phyloP scores from a whole-genome alignment of 805 yeast species.

The Candida railenensis region DNA sequence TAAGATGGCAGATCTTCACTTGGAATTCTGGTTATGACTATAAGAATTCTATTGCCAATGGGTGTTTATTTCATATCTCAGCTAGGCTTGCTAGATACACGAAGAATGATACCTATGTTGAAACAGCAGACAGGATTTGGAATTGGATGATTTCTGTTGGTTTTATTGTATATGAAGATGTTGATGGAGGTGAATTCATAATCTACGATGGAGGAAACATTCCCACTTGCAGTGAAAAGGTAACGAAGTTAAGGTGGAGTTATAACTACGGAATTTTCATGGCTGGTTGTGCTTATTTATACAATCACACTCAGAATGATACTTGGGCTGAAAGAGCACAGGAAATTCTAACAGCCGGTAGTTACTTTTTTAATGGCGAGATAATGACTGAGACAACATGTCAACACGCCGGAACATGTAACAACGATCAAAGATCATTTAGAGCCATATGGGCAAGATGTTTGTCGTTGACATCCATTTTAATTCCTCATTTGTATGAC shows the following conservation, averaged over 20 bases:
- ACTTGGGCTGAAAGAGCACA: conserved; percentile 42
- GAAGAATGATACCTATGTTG: conserved; percentile 67
- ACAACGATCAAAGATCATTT: conserved; percentile 76
- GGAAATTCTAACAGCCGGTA: conserved; percentile 36
- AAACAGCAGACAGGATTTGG: conserved; percentile 73
- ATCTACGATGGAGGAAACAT: conserved; percentile 62
- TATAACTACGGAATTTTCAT: conserved; percentile 69
- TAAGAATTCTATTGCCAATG: conserved; percentile 89
- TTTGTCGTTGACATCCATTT: conserved; percentile 54
- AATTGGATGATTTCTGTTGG: conserved; percentile 64
- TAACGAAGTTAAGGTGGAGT: conserved; percentile 57
- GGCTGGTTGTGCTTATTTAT: conserved; percentile 69
- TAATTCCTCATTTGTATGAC: conserved; percentile 50
- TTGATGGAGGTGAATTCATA: conserved; percentile 18
- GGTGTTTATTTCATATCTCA: conserved; percentile 81
- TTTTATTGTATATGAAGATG: conserved; percentile 16
- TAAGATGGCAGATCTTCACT: conserved; percentile 93
- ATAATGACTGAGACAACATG: conserved; percentile 67
- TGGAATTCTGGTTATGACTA: conserved; percentile 96
- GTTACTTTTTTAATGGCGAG: conserved; percentile 38
- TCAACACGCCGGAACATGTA: conserved; percentile 51
- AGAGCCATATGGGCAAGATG: conserved; percentile 66
- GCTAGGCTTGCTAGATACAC: conserved; percentile 87
- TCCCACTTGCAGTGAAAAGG: conserved; percentile 45
- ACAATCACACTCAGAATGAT: conserved; percentile 46